Conservation (phyloP, 2,329 filamentous ascomycete species). For the Colletotrichum tanaceti region DNA sequence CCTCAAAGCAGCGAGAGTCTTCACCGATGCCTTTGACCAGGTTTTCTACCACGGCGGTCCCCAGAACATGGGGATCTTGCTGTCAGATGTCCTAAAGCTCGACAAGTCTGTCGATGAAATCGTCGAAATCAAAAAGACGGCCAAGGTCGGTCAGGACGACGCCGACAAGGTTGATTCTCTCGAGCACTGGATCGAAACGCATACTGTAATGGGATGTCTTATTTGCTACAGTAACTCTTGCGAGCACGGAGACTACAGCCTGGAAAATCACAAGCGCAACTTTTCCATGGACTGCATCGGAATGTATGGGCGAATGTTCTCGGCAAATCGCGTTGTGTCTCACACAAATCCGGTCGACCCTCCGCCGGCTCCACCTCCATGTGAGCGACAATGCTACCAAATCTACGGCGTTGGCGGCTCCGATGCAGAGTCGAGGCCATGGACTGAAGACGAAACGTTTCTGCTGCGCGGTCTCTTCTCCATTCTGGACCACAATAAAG, state of each 20-base stretch:
- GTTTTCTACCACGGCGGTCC: slow-evolving; percentile 58
- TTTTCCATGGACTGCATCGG: slow-evolving; percentile 60
- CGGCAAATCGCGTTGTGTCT: slow-evolving; percentile 33
- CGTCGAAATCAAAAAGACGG: slow-evolving; percentile 64
- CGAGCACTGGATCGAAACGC: slow-evolving; percentile 60
- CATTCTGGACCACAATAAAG: slow-evolving; percentile 55
- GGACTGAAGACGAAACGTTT: slow-evolving; percentile 62
- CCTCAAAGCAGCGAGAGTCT: slow-evolving; percentile 59
- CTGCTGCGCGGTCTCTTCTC: slow-evolving; percentile 61
- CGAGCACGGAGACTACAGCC: slow-evolving; percentile 70
- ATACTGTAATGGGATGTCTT: slow-evolving; percentile 67
- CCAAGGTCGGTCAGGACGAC: slow-evolving; percentile 57
- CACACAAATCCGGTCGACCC: slow-evolving; percentile 26
- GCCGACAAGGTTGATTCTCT: slow-evolving; percentile 47
- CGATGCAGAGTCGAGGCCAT: slow-evolving; percentile 47
- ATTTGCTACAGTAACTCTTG: slow-evolving; percentile 71
- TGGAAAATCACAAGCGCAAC: slow-evolving; percentile 62
- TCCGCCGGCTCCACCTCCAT: slow-evolving; percentile 45
- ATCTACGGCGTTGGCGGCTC: slow-evolving; percentile 19
- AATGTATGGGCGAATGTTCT: slow-evolving; percentile 40
- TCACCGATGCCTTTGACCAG: slow-evolving; percentile 67
- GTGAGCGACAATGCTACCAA: slow-evolving; percentile 59
- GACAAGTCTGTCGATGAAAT: slow-evolving; percentile 66
- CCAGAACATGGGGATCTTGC: slow-evolving; percentile 55
- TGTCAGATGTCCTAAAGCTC: slow-evolving; percentile 64